Base-by-base conservation (phyloP, 2,329 filamentous ascomycete species). In the Aspergillus phoenicis region DNA sequence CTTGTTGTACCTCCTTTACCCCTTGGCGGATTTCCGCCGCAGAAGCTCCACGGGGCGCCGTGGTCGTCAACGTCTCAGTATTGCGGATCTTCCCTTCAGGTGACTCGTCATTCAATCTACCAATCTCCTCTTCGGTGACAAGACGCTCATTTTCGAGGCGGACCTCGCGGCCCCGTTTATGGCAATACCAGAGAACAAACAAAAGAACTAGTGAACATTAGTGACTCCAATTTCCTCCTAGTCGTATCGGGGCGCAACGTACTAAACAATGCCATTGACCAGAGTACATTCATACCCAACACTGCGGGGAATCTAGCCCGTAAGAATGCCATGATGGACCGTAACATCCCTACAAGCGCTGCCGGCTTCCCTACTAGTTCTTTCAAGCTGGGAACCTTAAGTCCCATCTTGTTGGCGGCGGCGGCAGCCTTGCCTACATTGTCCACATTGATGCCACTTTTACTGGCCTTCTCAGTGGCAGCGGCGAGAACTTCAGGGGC, bases 131-230 rank as follows among this genome's bases (percentile, higher is more conserved):
- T 63, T 81, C 79, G 0, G 78, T 80, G 24, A 81, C 76, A 15
- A 82, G 73, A 13, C 81, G 77, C 64, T 86, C 84, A 54, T 81
- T 86, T 72, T 90, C 89, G 11, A 98, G 85, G 54, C 95, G 86
- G 6, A 88, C 88, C 79, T 99, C 94, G 48, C 87, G 87, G 41
- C 95, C 95, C 57, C 95, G 90, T 81, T 98, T 98, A 78, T 98
- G 90, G 79, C 93, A 98, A 79, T 98, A 99, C 93, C 94, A 99
- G 70, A 98, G 88, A 48, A 96, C 91, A 73, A 97, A 95, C 59
- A 99, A 85, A 15, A 98, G 84, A 58, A 98, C 91, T 91, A 59
- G n/a, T 30, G 7, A 36, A 33, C 7, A 30, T 17, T 22, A 38
- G 60, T 59, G 65, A 36, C 53, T 57, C 52, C 26, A 4, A 8